A percentile compares a stretch with the other conserved stretches of the same genome.
These are phyloP conservation scores for Cutaneotrichosporon cavernicola DNA, from an alignment of 1,284 basidiomycete genomes.

Conservation along the genomic window DNA sequence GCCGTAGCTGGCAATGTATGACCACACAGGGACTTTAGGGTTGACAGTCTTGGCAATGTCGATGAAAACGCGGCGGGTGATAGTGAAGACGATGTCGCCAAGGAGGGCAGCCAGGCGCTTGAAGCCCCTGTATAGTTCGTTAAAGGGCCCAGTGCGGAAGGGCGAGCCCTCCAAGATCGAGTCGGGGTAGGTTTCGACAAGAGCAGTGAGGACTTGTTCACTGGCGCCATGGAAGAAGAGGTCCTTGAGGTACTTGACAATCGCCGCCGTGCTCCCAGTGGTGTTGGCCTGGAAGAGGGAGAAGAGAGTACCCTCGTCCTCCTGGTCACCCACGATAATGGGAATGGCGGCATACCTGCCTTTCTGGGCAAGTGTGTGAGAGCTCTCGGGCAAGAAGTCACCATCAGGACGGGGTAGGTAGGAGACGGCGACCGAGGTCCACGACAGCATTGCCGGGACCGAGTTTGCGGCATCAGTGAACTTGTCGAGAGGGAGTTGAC, in stretches of 20 bases:
- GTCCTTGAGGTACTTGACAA: slow-evolving; percentile 26
- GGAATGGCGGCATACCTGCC: slow-evolving; percentile 22
- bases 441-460: slow-evolving; percentile 18
- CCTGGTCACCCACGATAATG: slow-evolving; percentile 31
- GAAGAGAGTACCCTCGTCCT: slow-evolving; percentile 27
- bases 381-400: slow-evolving; percentile 56
- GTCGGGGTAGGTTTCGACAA: slow-evolving; percentile 36
- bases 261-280: slow-evolving; percentile 23
- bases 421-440: slow-evolving; percentile 35
- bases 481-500: slow-evolving; percentile 53
- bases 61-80: slow-evolving; percentile 25
- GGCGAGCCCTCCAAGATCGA: slow-evolving; percentile 28
- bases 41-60: background rate
- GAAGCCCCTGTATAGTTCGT: slow-evolving; percentile 26
- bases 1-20: slow-evolving; percentile 25
- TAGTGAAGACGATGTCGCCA: slow-evolving; percentile 21
- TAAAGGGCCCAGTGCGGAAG: slow-evolving; percentile 21
- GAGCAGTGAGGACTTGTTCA: slow-evolving; percentile 21
- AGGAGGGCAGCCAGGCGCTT: slow-evolving; percentile 26
- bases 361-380: slow-evolving; percentile 29
- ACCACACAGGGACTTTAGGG: slow-evolving; percentile 25
- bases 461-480: slow-evolving; percentile 22
- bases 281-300: slow-evolving; percentile 34
- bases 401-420: slow-evolving; percentile 61
- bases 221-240: slow-evolving; percentile 29